phyloP scores from a whole-genome alignment of 108 stramenopile species.

The Skeletonema potamos region DNA sequence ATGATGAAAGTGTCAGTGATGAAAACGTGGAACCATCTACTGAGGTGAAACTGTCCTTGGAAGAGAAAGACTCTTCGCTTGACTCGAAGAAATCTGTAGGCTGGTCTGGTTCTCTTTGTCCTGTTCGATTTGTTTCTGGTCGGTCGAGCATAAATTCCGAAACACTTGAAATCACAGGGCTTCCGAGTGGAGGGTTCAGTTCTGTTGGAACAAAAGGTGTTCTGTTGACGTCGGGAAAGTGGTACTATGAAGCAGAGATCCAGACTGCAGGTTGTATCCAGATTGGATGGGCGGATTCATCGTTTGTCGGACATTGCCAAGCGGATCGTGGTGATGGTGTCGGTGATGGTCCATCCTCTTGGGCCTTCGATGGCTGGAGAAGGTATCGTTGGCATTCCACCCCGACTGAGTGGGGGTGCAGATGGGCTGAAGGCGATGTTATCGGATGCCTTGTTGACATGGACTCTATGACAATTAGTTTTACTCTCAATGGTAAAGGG shows the following conservation, averaged over 20 bases:
- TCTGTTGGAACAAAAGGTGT: conserved; percentile 88
- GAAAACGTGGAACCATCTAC: conserved; percentile 15
- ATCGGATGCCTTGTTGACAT: conserved; percentile 90
- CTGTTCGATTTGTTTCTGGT: conserved; percentile 75
- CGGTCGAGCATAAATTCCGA: conserved; percentile 63
- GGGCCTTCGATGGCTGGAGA: conserved; percentile 97
- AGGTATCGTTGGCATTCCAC: conserved; percentile 89
- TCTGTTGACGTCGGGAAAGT: conserved; percentile 80
- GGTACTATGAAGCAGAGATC: conserved; percentile 94
- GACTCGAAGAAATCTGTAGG: conserved; percentile 18
- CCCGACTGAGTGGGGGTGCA: conserved; percentile 91
- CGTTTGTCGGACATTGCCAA: conserved; percentile 84
- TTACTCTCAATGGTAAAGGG: conserved; percentile 88
- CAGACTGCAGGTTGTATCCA: conserved; percentile 92
- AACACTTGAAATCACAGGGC: conserved; percentile 72
- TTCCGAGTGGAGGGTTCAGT: conserved; percentile 81
- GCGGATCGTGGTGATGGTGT: conserved; percentile 90
- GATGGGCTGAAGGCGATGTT: conserved; percentile 90
- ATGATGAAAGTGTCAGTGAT: conserved; percentile 7
- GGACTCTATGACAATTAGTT: conserved; percentile 82
- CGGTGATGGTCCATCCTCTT: conserved; percentile 92
- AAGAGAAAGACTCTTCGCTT: background rate
- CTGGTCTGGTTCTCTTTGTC: conserved; percentile 69
- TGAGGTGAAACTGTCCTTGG: background rate
- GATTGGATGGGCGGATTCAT: conserved; percentile 92